Percentiles rank a stretch among this genome's conserved stretches.
phyloP scores from a whole-genome alignment of 1,139 yeast species.

The Sugiyamaella novakii region DNA sequence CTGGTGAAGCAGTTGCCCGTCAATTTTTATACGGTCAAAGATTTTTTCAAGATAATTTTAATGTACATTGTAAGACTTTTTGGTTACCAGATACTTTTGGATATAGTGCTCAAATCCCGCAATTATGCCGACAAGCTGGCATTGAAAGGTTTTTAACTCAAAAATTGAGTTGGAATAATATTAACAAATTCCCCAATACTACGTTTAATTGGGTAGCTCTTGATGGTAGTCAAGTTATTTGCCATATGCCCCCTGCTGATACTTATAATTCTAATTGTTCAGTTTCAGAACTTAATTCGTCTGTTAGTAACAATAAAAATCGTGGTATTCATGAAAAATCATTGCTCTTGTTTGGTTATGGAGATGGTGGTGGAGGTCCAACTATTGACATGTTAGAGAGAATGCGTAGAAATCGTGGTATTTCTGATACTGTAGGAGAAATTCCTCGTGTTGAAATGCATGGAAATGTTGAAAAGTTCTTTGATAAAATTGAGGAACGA shows the following conservation, averaged over 20 bases:
- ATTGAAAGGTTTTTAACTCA: slow-evolving; percentile 85
- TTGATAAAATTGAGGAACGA: slow-evolving; percentile 59
- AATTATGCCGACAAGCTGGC: slow-evolving; percentile 79
- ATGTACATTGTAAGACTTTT: slow-evolving; percentile 64
- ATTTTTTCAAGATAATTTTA: slow-evolving; percentile 70
- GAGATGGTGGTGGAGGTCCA: slow-evolving; percentile 99
- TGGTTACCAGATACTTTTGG: slow-evolving; percentile 99
- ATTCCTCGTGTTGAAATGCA: slow-evolving; percentile 81
- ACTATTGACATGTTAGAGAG: slow-evolving; percentile 90
- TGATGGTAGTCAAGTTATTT: slow-evolving; percentile 87
- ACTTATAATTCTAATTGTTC: slow-evolving; percentile 92
- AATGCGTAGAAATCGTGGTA: slow-evolving; percentile 84
- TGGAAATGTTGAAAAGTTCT: slow-evolving; percentile 74
- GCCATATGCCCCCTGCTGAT: slow-evolving; percentile 98
- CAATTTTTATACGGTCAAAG: slow-evolving; percentile 92
- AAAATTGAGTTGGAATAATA: slow-evolving; percentile 92
- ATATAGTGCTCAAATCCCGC: slow-evolving; percentile 91
- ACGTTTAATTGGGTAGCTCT: slow-evolving; percentile 94
- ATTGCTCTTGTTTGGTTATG: slow-evolving; percentile 81
- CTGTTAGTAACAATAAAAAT: slow-evolving; percentile 78
- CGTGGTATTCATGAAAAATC: slow-evolving; percentile 73
- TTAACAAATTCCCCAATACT: slow-evolving; percentile 84
- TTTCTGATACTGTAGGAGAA: slow-evolving; percentile 75
- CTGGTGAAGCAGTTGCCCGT: slow-evolving; percentile 85
- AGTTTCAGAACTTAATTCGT: slow-evolving; percentile 84